Base-by-base conservation (phyloP, 176 grass and related monocot genomes). In the Chrysopogon serrulatus region DNA sequence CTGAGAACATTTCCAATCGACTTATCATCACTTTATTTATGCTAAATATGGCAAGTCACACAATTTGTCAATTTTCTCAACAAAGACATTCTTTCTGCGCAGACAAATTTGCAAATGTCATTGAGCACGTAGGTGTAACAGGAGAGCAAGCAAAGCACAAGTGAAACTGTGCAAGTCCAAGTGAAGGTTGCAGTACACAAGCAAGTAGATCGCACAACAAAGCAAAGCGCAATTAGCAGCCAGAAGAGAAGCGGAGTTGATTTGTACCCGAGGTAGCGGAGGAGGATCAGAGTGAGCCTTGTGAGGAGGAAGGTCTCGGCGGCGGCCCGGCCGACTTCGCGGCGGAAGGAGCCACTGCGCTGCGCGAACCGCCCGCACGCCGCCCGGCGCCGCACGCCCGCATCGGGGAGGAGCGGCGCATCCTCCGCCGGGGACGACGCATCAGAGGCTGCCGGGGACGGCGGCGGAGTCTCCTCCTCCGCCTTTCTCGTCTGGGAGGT, bases 261-360 rank as follows among this genome's bases (percentile, higher is more conserved):
- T 11, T 45, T 59, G 27, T 89, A 96, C 96, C 91, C 96, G 36
- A 99, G 91, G 81, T 99, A 99, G 69, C 96, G 93, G 74, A 99
- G 96, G 33, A 99, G 93, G 33, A 40, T 90, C 68, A 98, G 42
- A 7, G 93, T 88, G 82, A 98, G 87, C 26, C 96, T 87, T 15
- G 93, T 98, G 76, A 95, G 61, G 57, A 98, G 93, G 40, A 88
- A 95, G 34, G 95, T 90, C 72, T 90, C 83, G 8, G 78, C 73
- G 56, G 83, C 88, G 11, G 84, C 88, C 74, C 68, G 79, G 30
- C 88, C 73, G 59, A 90, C 74, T 16, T 90, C 84, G 30, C 74
- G 88, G 66, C 74, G 59, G 59, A 90, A 86, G 44, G 84, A 86
- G 39, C 10, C 31, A 37, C 79, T 86, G 45, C 79, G 88, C 56